phyloP scores from a whole-genome alignment of 192 early-diverging fungal species.

The Entomortierella lignicola region DNA sequence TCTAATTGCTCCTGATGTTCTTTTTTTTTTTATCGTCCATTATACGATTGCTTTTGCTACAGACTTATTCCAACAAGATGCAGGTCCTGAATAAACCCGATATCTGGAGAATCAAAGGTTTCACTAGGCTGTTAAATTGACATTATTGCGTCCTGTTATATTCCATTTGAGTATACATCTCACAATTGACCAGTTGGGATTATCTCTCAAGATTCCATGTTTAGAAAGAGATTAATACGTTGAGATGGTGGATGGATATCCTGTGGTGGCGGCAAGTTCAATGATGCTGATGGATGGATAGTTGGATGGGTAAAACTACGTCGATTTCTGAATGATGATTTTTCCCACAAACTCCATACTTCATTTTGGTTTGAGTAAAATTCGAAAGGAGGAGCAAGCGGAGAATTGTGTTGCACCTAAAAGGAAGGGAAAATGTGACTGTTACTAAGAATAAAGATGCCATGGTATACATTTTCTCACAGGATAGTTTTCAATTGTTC shows the following conservation, averaged over 20 bases:
- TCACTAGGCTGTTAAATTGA: neutral
- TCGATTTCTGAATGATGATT: neutral
- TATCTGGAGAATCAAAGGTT: neutral
- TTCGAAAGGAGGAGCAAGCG: constrained; percentile 46
- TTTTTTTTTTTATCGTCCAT: too few species aligned
- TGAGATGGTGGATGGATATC: neutral
- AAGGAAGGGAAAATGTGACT: neutral
- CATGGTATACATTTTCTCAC: too few species aligned
- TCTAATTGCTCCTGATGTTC: too few species aligned
- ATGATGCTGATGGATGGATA: constrained; percentile 24
- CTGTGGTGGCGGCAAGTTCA: neutral
- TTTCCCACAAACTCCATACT: constrained; percentile 10
- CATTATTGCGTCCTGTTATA: neutral
- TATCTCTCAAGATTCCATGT: too few species aligned
- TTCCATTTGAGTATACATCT: too few species aligned
- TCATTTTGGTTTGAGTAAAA: constrained; percentile 54
- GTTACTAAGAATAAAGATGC: neutral
- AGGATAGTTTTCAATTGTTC: too few species aligned
- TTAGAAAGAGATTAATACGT: too few species aligned
- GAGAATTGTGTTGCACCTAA: neutral
- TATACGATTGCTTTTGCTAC: too few species aligned
- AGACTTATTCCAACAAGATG: neutral
- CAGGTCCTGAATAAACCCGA: neutral
- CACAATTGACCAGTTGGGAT: too few species aligned
- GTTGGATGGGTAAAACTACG: constrained; percentile 22